Conservation (phyloP, 345 rosid genomes). For the Balakata baccata region DNA sequence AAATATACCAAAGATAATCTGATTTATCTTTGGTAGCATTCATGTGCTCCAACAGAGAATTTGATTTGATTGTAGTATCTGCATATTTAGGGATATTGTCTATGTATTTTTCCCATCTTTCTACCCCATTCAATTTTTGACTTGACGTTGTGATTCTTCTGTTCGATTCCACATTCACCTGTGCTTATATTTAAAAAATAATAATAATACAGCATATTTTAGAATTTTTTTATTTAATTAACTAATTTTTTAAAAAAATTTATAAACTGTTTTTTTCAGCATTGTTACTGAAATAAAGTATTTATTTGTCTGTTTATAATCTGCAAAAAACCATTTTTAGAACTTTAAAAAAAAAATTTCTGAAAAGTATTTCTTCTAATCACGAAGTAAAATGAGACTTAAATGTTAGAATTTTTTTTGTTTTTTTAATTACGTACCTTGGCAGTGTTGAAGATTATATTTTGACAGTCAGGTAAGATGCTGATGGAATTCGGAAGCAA, state of each 20-base stretch:
- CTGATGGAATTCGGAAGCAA: conserved; percentile 64
- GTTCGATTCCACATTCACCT: conserved; percentile 51
- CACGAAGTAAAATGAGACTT: too few relatives aligned
- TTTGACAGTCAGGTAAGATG: conserved; percentile 66
- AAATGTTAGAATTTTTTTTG: too few relatives aligned
- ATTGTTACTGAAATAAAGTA: too few relatives aligned
- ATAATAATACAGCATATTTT: too few relatives aligned
- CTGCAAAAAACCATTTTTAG: too few relatives aligned
- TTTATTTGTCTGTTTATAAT: too few relatives aligned
- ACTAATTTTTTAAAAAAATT: too few relatives aligned
- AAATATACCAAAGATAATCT: conserved; percentile 30
- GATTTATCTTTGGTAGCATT: conserved; percentile 22
- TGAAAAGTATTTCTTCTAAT: too few relatives aligned
- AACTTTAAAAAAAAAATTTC: too few relatives aligned
- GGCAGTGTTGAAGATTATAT: conserved; percentile 60
- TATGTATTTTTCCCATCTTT: conserved; percentile 50
- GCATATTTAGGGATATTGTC: conserved; percentile 43
- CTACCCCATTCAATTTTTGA: conserved; percentile 34
- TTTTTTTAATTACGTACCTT: conserved; percentile 34
- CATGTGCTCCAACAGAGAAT: conserved; percentile 21
- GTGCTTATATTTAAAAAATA: too few relatives aligned
- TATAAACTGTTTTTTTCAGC: too few relatives aligned
- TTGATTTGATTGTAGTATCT: conserved; percentile 14
- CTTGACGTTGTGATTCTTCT: conserved; percentile 37
- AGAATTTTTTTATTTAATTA: too few relatives aligned